Base-by-base conservation (phyloP, 2,329 filamentous ascomycete genomes). In the Scedosporium aurantiacum region DNA sequence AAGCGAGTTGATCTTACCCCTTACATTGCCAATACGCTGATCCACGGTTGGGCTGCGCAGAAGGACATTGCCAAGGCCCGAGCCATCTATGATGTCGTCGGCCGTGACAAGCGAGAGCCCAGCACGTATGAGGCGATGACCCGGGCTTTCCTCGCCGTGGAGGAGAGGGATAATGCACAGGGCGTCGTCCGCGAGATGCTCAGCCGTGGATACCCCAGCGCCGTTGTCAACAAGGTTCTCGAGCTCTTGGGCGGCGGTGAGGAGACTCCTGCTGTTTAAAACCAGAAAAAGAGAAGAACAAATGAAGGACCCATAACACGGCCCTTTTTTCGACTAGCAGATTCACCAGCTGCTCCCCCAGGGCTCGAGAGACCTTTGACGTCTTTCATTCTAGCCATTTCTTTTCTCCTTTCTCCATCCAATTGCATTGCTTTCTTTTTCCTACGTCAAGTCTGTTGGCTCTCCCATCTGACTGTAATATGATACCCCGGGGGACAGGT, bases 91-190 rank as follows among this genome's bases (percentile, higher is more conserved):
- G 82, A 89, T 63, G 80, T 82, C n/a, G 86, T 99, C 3, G 83
- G 86, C 7, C 82, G 84, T 28, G 82, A 86, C 61, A 91, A 87
- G 76, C 87, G 94, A 62, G 94, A 99, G 78, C 94, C 94, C 3
- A 97, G 91, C 78, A 99, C 94, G 4, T 99, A 99, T 73, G 94
- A 99, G 76, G 92, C 93, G 47, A 99, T 99, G 94, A 96, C 92
- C 4, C 84, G 94, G 55, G 94, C 94, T 0, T 97, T 88, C 75
- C 83, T 99, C 61, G 86, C 91, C 10, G 88, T 88, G 3, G 90
- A 95, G 70, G 85, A 95, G 71, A 86, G 90, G 40, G 82, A 86
- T 57, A 81, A 83, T 62, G 94, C 94, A 45, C 86, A 91, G 75
- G 75, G 70, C 10, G 88, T 96, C 14, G 92, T 96, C 25, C 82